These are phyloP conservation scores for Paraconiothyrium brasiliense DNA, from an alignment of 2,329 filamentous ascomycete species.

Conservation along the genomic window DNA sequence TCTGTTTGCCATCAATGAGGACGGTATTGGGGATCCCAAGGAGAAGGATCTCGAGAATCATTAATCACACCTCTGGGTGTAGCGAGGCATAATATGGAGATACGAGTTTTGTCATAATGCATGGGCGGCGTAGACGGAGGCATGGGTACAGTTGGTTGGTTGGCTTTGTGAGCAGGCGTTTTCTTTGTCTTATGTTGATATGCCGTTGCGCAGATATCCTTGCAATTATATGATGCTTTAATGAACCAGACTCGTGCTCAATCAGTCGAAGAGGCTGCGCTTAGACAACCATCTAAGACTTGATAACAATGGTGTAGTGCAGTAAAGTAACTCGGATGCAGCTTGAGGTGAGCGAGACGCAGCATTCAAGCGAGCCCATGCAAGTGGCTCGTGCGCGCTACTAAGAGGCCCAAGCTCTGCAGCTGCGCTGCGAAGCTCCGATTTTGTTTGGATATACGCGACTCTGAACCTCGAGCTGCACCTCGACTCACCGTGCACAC, in stretches of 20 bases:
- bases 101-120: conserved; percentile 18
- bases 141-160: conserved; percentile 19
- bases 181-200: conserved; percentile 15
- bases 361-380: neutral
- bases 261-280: neutral
- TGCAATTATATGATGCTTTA: conserved; percentile 11
- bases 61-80: conserved; percentile 37
- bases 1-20: conserved; percentile 95
- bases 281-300: too few species aligned
- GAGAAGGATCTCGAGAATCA: conserved; percentile 96
- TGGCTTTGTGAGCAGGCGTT: conserved; percentile 14
- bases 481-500: conserved; percentile 25
- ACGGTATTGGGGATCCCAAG: conserved; percentile 93
- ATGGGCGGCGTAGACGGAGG: conserved; percentile 26
- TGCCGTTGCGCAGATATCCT: conserved; percentile 13
- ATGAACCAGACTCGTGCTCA: neutral
- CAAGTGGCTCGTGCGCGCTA: conserved; percentile 19
- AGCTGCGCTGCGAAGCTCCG: conserved; percentile 28
- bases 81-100: neutral
- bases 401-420: conserved; percentile 17
- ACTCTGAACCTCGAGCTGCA: conserved; percentile 33
- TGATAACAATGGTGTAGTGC: neutral
- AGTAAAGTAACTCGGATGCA: neutral
- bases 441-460: conserved; percentile 43
- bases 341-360: neutral